Evolutionary conservation across 345 rosid genomes (phyloP).

Genomic region (Arabis hirsuta): DNA sequence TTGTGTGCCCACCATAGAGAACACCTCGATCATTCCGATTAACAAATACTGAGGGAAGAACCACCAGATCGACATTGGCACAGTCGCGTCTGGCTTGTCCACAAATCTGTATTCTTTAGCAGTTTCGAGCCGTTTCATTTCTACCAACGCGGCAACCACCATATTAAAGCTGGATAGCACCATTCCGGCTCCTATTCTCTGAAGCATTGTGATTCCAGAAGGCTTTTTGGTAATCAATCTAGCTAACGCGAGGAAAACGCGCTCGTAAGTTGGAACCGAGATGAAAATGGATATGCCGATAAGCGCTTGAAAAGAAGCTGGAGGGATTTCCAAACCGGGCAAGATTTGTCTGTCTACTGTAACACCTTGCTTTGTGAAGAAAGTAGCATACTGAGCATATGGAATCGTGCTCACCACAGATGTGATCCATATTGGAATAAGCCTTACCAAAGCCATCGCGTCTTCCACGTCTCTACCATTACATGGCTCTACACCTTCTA

Average conservation of each 20-base stretch:
- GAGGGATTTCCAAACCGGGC: slow-evolving; percentile 59
- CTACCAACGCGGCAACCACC: slow-evolving; percentile 64
- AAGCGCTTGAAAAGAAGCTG: slow-evolving; percentile 73
- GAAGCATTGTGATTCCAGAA: slow-evolving; percentile 76
- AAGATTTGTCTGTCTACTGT: slow-evolving; percentile 63
- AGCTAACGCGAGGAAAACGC: slow-evolving; percentile 67
- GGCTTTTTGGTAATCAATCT: slow-evolving; percentile 60
- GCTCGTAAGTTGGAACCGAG: slow-evolving; percentile 64
- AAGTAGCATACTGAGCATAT: slow-evolving; percentile 68
- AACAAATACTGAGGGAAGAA: slow-evolving; percentile 76
- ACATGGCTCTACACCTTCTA: slow-evolving; percentile 54
- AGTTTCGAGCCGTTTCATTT: slow-evolving; percentile 52
- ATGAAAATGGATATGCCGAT: slow-evolving; percentile 68
- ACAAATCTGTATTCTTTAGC: slow-evolving; percentile 58
- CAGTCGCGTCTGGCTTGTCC: slow-evolving; percentile 52
- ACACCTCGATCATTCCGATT: slow-evolving; percentile 61
- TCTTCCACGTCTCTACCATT: slow-evolving; percentile 74
- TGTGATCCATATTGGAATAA: slow-evolving; percentile 78
- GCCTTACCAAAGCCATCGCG: slow-evolving; percentile 67
- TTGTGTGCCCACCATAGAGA: slow-evolving; percentile 75
- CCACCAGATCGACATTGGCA: slow-evolving; percentile 87
- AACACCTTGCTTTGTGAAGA: slow-evolving; percentile 84
- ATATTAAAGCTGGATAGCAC: slow-evolving; percentile 61
- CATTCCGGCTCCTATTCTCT: slow-evolving; percentile 75
- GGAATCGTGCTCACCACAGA: slow-evolving; percentile 67